Percentiles rank a stretch among this genome's conserved stretches.
Evolutionary conservation across 1,139 yeast genomes (phyloP).

Genomic region (Hyphopichia pseudoburtonii): DNA sequence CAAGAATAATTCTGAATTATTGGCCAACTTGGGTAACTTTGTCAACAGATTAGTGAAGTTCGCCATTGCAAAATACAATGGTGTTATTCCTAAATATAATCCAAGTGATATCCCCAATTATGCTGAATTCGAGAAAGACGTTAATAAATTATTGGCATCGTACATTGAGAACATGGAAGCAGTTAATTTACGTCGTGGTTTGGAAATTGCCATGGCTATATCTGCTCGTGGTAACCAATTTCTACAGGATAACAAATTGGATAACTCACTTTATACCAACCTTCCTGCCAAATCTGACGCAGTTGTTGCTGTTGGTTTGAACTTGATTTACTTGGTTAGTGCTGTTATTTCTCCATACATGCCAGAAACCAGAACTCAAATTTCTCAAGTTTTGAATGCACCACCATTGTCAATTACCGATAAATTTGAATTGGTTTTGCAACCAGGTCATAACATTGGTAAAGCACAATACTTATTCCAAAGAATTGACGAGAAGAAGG

Average conservation of each 20-base stretch:
- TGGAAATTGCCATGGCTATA: constrained; percentile 87
- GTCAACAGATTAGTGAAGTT: constrained; percentile 93
- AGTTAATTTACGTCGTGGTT: constrained; percentile 81
- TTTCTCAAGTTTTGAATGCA: constrained; percentile 76
- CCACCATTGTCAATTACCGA: constrained; percentile 80
- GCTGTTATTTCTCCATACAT: constrained; percentile 83
- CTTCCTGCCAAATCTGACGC: constrained; percentile 84
- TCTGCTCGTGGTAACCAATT: constrained; percentile 93
- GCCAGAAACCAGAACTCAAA: constrained; percentile 77
- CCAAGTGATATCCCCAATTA: constrained; percentile 49
- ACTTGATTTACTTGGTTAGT: constrained; percentile 79
- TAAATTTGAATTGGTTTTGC: constrained; percentile 64
- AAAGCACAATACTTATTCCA: constrained; percentile 88
- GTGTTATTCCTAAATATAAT: constrained; percentile 74
- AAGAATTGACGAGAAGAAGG: constrained; percentile 87
- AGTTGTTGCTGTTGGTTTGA: constrained; percentile 88
- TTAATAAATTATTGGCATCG: constrained; percentile 57
- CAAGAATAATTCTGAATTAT: constrained; percentile 86
- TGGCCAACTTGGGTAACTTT: constrained; percentile 95
- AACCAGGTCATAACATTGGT: constrained; percentile 84
- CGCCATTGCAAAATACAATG: constrained; percentile 86
- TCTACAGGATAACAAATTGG: constrained; percentile 93
- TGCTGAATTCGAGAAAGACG: constrained; percentile 51
- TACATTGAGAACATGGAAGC: constrained; percentile 77
- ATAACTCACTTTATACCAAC: constrained; percentile 77